Conservation (phyloP, 164 flowering plant species). For the Vitis rotundifolia region DNA sequence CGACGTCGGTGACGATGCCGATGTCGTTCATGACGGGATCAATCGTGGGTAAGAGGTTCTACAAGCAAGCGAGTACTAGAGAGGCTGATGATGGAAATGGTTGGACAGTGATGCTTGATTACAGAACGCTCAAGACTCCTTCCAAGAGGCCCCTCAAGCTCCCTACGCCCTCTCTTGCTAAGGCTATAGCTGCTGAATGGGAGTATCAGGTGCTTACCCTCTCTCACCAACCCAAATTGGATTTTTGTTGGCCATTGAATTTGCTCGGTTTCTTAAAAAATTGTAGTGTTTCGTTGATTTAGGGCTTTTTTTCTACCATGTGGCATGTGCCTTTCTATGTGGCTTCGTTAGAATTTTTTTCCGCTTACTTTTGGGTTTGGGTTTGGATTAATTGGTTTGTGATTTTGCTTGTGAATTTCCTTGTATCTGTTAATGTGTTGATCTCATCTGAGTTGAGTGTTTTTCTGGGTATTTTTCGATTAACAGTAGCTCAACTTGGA, state of each 20-base stretch:
- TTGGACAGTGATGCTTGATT: conserved; percentile 93
- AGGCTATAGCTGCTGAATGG: conserved; percentile 97
- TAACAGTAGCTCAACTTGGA: not conserved
- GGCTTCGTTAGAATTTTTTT: not conserved
- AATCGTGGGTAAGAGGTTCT: conserved; percentile 82
- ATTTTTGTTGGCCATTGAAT: no score
- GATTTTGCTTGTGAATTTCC: no score
- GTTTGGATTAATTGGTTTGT: no score
- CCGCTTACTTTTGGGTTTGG: not conserved
- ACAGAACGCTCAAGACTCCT: conserved; percentile 87
- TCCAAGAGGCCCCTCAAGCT: conserved; percentile 82
- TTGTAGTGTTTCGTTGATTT: not conserved
- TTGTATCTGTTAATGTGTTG: not conserved
- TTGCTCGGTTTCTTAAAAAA: no score
- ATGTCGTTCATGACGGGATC: conserved; percentile 97
- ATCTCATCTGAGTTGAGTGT: not conserved
- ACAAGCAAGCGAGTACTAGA: conserved; percentile 73
- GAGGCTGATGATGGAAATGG: conserved; percentile 88
- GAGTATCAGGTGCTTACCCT: conserved; percentile 72
- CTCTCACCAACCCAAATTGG: not conserved
- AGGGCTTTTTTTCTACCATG: not conserved
- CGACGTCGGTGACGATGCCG: conserved; percentile 78
- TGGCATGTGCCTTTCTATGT: no score
- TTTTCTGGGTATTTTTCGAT: not conserved
- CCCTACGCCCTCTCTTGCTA: conserved; percentile 74